Evolutionary conservation across 2,329 filamentous ascomycete genomes (phyloP).

Genomic region (Fusarium concolor): DNA sequence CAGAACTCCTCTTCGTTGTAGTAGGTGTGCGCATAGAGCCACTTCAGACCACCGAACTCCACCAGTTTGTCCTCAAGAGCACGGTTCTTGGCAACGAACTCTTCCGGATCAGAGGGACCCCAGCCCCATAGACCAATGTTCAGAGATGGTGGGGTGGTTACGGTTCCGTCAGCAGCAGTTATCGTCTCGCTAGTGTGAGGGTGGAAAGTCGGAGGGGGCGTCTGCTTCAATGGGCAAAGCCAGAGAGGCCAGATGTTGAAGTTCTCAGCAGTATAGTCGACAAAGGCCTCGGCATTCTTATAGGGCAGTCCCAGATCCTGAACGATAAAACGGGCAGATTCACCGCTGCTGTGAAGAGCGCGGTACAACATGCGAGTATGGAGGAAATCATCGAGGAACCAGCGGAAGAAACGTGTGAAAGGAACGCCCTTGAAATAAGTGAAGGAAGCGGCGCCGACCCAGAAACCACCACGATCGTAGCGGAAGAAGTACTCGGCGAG

Average conservation of each 20-base stretch:
- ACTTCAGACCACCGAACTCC: constrained; percentile 82
- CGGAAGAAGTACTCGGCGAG: constrained; percentile 80
- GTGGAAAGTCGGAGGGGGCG: constrained; percentile 65
- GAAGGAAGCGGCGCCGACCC: constrained; percentile 75
- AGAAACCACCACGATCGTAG: constrained; percentile 81
- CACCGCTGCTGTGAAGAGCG: constrained; percentile 74
- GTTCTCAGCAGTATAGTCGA: constrained; percentile 64
- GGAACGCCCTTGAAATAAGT: constrained; percentile 73
- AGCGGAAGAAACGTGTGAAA: constrained; percentile 73
- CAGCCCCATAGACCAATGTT: constrained; percentile 85
- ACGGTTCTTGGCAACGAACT: constrained; percentile 78
- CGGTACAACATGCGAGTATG: constrained; percentile 81
- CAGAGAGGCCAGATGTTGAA: constrained; percentile 70
- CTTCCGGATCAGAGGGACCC: constrained; percentile 66
- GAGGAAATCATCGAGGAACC: constrained; percentile 77
- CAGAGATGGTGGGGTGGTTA: constrained; percentile 58
- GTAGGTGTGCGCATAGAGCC: constrained; percentile 88
- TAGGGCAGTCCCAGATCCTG: constrained; percentile 74
- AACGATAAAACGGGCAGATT: constrained; percentile 73
- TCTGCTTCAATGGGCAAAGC: constrained; percentile 67
- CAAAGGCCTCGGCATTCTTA: constrained; percentile 61
- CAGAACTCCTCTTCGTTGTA: constrained; percentile 80
- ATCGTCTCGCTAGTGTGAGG: constrained; percentile 59
- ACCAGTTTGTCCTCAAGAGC: constrained; percentile 76
- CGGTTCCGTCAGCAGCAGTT: constrained; percentile 30